Conservation (phyloP, 2,329 filamentous ascomycete genomes). For the Exophiala lecanii-corni region DNA sequence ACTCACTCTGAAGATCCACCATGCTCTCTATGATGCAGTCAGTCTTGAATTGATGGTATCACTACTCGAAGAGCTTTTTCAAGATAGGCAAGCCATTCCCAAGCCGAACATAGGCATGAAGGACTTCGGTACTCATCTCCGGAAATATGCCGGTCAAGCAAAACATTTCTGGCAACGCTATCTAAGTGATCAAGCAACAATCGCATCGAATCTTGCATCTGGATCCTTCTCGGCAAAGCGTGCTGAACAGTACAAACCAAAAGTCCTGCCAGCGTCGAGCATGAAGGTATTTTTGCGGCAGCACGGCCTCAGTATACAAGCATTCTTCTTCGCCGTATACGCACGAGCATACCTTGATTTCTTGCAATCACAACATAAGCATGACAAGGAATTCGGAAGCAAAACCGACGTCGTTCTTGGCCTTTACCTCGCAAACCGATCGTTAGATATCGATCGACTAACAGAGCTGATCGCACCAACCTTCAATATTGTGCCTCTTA, state of each 20-base stretch:
- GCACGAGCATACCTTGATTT: slow-evolving; percentile 49
- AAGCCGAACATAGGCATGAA: slow-evolving; percentile 28
- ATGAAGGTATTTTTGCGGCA: slow-evolving; percentile 40
- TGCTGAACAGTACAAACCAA: slow-evolving; percentile 47
- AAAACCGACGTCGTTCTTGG: slow-evolving; percentile 58
- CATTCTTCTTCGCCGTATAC: slow-evolving; percentile 70
- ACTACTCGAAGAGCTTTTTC: slow-evolving; percentile 46
- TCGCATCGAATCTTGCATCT: not conserved
- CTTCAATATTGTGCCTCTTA: slow-evolving; percentile 71
- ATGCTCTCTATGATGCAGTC: slow-evolving; percentile 83
- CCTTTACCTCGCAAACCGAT: slow-evolving; percentile 77
- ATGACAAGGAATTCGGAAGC: not conserved
- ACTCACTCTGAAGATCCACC: slow-evolving; percentile 63
- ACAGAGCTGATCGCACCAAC: slow-evolving; percentile 61
- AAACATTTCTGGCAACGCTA: slow-evolving; percentile 43
- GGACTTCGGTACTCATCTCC: slow-evolving; percentile 8
- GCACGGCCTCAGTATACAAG: slow-evolving; percentile 63
- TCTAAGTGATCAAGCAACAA: slow-evolving; percentile 25
- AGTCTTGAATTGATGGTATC: slow-evolving; percentile 64
- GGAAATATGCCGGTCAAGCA: slow-evolving; percentile 10
- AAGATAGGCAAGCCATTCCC: slow-evolving; percentile 15
- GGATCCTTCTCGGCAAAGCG: slow-evolving; percentile 21
- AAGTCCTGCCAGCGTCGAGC: slow-evolving; percentile 38
- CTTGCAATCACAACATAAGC: slow-evolving; percentile 25
- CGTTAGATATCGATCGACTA: slow-evolving; percentile 47